Base-by-base conservation (phyloP, 176 grass and related monocot genomes). In the Melocanna baccifera region DNA sequence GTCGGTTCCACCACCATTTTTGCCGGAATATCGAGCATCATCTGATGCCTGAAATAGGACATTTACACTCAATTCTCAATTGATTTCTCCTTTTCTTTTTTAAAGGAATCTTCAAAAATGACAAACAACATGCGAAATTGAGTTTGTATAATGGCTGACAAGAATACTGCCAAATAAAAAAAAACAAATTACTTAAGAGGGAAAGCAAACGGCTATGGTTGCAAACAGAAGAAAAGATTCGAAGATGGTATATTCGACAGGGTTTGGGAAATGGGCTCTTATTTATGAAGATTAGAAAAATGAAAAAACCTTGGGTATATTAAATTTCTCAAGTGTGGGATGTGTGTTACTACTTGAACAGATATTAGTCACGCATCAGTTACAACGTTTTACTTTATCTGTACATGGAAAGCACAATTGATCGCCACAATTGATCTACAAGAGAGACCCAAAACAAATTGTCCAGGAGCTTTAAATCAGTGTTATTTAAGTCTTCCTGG, bases 1-100 rank as follows among this genome's bases (percentile, higher is more conserved):
- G 28, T 94, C 88, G 25, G 93, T 88, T 16, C 88, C 88, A 63
- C 81, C 82, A 22, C 78, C 81, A 34, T 88, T 79, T 84, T 90
- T 87, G 43, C 69, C 69, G 4, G 71, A 85, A 58, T 82, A 50
- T 81, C 61, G 82, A 75, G 77, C 85, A 67, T 88, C 91, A 67
- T 87, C 82, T 69, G 90, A 83, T 68, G 75, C 90, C 93, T 94
- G 90, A 79, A 92, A 89, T 29, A 84, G 23, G 25, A 47, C 19
- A 65, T 13, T 15, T 25, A 68, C 9, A 67, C 48, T 68, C 62
- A 59, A 69, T 72, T 51, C 18, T 56, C 43, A n/a, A 45, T 66
- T 48, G 7, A 36, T n/a, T 79, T 68, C 42, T 67, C 42, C 22
- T 59, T 20, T 52, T 15, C 8, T 26, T 23, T 25, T 20, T 66